Evolutionary conservation across 371 early-diverging fungal species (phyloP), one percentile per base, ranked within the genome.

Genomic region (Mortierella sp.): DNA sequence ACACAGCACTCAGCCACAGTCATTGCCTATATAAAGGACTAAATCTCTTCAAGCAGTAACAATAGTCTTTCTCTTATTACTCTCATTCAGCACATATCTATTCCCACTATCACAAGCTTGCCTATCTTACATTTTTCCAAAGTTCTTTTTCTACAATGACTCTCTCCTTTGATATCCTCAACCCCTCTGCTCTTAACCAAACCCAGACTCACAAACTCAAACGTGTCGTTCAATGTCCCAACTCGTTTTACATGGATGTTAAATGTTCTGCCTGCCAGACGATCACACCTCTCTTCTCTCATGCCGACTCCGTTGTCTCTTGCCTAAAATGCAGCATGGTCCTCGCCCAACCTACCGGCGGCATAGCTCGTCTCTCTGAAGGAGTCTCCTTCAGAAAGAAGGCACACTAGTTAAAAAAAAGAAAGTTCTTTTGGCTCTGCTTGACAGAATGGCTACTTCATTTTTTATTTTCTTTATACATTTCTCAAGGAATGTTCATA

Each of bases 211-310:
- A 99, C 96, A 99, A 99, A 93, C 94, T 98, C 76, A 99, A 99
- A 95, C 93, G 99, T 84, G 89, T 99, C 64, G 99, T 99, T 79
- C 99, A 97, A 87, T 92, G 93, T 83, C 97, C 99, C 61, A 97
- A 99, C 93, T 98, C 99, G 42, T 99, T 92, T 93, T 99, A 98
- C 90, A 99, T 99, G 99, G 98, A 99, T 82, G 99, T 99, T 79
- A 98, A 98, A 91, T 99, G 99, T 92, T 28, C 70, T 15, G 96
- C 96, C 66, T 99, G 99, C 91, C 94, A 95, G 84, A 90, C 92
- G 86, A 97, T 98, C 85, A 98, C 98, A 83, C 95, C 97, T 70
- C 96, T 99, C 74, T 99, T 97, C 92, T 96, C 96, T 85, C 99
- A 99, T 89, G 98, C 99, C 71, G 99, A 99, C 87, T 97, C 98